A percentile compares a stretch with the other conserved stretches of the same genome.
phyloP scores from a whole-genome alignment of 345 rosid genomes.

The Isatis tinctoria region DNA sequence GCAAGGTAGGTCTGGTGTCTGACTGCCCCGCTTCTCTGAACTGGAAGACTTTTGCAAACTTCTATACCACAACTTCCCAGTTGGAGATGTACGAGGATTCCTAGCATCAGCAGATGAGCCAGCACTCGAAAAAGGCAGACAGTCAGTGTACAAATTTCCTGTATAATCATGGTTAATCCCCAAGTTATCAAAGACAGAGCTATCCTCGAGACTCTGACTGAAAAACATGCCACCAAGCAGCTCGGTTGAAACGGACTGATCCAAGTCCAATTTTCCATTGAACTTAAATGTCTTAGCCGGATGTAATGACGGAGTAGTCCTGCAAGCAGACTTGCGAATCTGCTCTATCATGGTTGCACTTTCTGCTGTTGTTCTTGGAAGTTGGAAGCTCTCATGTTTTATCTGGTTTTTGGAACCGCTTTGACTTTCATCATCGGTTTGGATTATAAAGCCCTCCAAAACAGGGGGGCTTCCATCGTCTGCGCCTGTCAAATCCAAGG shows the following conservation, averaged over 20 bases:
- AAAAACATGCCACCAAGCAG: conserved; percentile 49
- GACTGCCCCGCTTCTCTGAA: conserved; percentile 66
- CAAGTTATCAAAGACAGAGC: conserved; percentile 34
- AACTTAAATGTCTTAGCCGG: conserved; percentile 40
- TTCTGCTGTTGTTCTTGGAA: conserved; percentile 50
- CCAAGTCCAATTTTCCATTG: conserved; percentile 32
- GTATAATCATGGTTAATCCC: conserved; percentile 32
- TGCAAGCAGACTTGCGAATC: conserved; percentile 65
- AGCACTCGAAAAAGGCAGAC: conserved; percentile 38
- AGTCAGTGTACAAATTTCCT: conserved; percentile 44
- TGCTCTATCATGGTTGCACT: conserved; percentile 52
- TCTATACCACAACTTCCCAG: conserved; percentile 72
- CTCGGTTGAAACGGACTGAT: conserved; percentile 67
- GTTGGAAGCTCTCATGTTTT: conserved; percentile 46
- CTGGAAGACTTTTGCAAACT: conserved; percentile 51
- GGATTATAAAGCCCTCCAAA: conserved; percentile 59
- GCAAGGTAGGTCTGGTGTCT: conserved; percentile 78
- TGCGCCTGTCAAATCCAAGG: conserved; percentile 23
- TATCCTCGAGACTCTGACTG: conserved; percentile 34
- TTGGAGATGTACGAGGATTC: conserved; percentile 60
- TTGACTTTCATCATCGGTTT: conserved; percentile 39
- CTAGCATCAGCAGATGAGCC: conserved; percentile 38
- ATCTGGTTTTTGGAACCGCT: conserved; percentile 31
- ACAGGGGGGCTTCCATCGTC: conserved; percentile 48
- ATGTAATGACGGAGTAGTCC: conserved; percentile 54